phyloP scores from a whole-genome alignment of 1,139 yeast genomes.

The Geotrichum klebahnii region DNA sequence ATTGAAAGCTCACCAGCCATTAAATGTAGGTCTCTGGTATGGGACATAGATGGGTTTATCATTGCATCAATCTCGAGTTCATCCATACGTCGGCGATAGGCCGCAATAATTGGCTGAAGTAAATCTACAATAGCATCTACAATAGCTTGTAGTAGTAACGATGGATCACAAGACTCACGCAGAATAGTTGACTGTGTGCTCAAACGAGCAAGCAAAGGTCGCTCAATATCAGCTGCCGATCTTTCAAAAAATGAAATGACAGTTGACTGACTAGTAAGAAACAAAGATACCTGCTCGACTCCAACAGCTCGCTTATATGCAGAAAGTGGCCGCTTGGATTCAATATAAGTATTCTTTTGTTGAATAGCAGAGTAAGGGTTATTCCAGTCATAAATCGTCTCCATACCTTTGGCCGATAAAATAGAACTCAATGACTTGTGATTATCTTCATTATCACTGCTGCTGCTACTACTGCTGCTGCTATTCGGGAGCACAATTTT shows the following conservation, averaged over 20 bases:
- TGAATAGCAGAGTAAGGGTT: slow-evolving; percentile 34
- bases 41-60: slow-evolving; percentile 47
- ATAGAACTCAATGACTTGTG: slow-evolving; percentile 13
- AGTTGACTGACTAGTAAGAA: slow-evolving; percentile 44
- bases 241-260: slow-evolving; percentile 55
- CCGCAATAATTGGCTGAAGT: slow-evolving; percentile 56
- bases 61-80: slow-evolving; percentile 51
- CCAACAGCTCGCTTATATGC: slow-evolving; percentile 47
- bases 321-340: slow-evolving; percentile 47
- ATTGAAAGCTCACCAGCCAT: slow-evolving; percentile 50
- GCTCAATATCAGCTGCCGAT: slow-evolving; percentile 48
- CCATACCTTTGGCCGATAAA: slow-evolving; percentile 24
- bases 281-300: slow-evolving; percentile 52
- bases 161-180: slow-evolving; percentile 49
- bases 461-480: slow-evolving; percentile 16
- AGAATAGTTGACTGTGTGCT: slow-evolving; percentile 46
- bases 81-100: slow-evolving; percentile 48
- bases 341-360: slow-evolving; percentile 35
- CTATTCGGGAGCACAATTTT: slow-evolving; percentile 5
- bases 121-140: slow-evolving; percentile 55
- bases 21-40: slow-evolving; percentile 50
- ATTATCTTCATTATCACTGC: slow-evolving; percentile 14
- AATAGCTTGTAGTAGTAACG: slow-evolving; percentile 50
- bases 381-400: slow-evolving; percentile 41
- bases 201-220: slow-evolving; percentile 48